Conservation (phyloP, 2,329 filamentous ascomycete genomes). For the Chrysoporthe deuterocubensis region DNA sequence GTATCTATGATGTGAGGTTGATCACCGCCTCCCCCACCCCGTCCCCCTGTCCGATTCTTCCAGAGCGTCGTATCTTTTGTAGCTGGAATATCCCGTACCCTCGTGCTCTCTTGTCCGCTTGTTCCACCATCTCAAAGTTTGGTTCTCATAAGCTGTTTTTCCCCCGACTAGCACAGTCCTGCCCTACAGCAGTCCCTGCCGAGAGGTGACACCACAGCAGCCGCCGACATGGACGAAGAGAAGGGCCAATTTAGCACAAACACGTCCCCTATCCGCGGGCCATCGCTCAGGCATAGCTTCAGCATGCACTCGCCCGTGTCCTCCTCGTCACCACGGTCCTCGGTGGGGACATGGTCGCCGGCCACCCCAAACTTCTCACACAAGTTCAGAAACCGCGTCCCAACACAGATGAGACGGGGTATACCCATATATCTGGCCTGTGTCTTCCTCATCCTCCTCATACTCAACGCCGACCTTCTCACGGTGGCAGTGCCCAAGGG, state of each 20-base stretch:
- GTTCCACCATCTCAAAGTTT: neutral
- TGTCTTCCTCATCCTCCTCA: slow-evolving; percentile 49
- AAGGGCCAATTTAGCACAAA: neutral
- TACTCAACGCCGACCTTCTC: slow-evolving; percentile 51
- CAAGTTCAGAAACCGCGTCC: slow-evolving; percentile 38
- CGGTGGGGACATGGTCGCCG: slow-evolving; percentile 32
- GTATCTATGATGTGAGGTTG: slow-evolving; percentile 12
- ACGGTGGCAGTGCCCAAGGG: slow-evolving; percentile 19
- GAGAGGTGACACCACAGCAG: slow-evolving; percentile 6
- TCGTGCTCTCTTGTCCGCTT: slow-evolving; percentile 10
- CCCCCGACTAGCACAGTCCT: neutral
- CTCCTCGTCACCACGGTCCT: slow-evolving; percentile 26
- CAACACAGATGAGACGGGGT: slow-evolving; percentile 45
- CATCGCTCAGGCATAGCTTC: slow-evolving; percentile 16
- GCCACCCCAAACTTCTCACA: slow-evolving; percentile 32
- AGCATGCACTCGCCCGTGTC: slow-evolving; percentile 25
- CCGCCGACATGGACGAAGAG: slow-evolving; percentile 16
- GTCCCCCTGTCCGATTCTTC: slow-evolving; percentile 18
- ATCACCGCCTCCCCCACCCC: slow-evolving; percentile 6
- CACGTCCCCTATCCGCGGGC: slow-evolving; percentile 19
- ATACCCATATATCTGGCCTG: slow-evolving; percentile 51
- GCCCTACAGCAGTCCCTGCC: neutral
- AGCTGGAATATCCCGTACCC: slow-evolving; percentile 16
- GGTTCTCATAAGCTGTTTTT: neutral
- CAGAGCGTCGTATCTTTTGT: slow-evolving; percentile 15